Percentiles rank a stretch among this genome's conserved stretches.
Conservation (phyloP, 495 filamentous ascomycete genomes). For the Astrothelium macrocarpum region DNA sequence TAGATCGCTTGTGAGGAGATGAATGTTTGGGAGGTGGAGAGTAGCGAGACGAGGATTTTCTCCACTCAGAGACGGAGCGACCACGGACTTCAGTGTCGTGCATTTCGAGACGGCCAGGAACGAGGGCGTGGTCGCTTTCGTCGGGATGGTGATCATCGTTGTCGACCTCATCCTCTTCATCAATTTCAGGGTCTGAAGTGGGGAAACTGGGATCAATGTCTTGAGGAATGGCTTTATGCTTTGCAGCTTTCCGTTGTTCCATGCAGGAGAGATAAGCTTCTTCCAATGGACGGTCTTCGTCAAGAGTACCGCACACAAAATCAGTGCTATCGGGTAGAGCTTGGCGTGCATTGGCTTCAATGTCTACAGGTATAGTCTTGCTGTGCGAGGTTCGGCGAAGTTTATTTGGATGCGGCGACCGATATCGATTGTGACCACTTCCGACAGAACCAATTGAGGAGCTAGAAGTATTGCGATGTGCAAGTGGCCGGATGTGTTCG, state of each 20-base stretch:
- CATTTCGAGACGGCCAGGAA: slow-evolving; percentile 47
- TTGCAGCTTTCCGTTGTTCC: slow-evolving; percentile 68
- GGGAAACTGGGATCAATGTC: slow-evolving; percentile 98
- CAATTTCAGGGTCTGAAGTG: slow-evolving; percentile 71
- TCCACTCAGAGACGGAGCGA: slow-evolving; percentile 27
- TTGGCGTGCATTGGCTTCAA: slow-evolving; percentile 47
- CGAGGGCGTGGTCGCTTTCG: slow-evolving; percentile 50
- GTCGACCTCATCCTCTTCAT: slow-evolving; percentile 59
- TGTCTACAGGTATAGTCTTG: neutral
- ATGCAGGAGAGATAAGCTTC: slow-evolving; percentile 81
- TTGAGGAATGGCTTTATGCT: slow-evolving; percentile 70
- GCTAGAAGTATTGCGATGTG: slow-evolving; percentile 45
- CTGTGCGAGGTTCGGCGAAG: neutral
- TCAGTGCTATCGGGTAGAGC: slow-evolving; percentile 93
- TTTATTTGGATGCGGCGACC: slow-evolving; percentile 12
- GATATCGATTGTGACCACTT: slow-evolving; percentile 29
- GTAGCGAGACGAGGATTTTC: neutral
- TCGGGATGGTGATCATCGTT: slow-evolving; percentile 44
- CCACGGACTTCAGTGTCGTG: slow-evolving; percentile 20
- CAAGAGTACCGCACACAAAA: slow-evolving; percentile 93
- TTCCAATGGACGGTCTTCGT: slow-evolving; percentile 91
- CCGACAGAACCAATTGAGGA: slow-evolving; percentile 58
- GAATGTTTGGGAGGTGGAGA: too few relatives aligned
- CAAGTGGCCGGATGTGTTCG: slow-evolving; percentile 38
- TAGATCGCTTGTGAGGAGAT: too few relatives aligned